Conservation (phyloP, 169 alveolate species). For the Eimeria necatrix region DNA sequence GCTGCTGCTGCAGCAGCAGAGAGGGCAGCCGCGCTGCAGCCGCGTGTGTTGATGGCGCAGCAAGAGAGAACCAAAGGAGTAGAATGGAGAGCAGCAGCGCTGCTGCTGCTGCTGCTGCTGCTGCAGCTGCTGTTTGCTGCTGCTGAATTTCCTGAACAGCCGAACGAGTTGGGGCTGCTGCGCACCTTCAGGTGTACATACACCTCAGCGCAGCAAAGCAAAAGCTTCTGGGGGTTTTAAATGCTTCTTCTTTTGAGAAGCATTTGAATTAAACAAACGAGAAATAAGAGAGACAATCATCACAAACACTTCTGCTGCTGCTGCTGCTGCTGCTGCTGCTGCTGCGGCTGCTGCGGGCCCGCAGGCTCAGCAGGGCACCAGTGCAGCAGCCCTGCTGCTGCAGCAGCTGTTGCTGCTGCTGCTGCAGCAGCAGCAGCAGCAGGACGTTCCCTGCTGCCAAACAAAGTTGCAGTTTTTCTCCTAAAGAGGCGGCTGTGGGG, state of each 20-base stretch:
- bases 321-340: background rate
- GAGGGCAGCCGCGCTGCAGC: no score
- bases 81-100: no score
- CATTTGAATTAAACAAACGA: no score
- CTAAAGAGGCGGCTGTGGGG: no score
- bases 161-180: background rate
- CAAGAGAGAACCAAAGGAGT: no score
- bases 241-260: no score
- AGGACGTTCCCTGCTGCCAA: no score
- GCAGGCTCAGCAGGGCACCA: no score
- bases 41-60: no score
- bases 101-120: no score
- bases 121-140: background rate
- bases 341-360: background rate
- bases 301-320: background rate
- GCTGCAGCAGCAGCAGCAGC: background rate
- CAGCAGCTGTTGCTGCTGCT: background rate
- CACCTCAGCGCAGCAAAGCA: constrained; percentile 6
- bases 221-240: background rate
- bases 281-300: background rate
- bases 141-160: background rate
- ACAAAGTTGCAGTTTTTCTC: no score
- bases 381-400: background rate
- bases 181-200: background rate
- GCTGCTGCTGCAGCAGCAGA: background rate